Percentiles rank a stretch among this genome's conserved stretches.
phyloP scores from a whole-genome alignment of 768 basidiomycete genomes.

The Tephrocybe sp. region DNA sequence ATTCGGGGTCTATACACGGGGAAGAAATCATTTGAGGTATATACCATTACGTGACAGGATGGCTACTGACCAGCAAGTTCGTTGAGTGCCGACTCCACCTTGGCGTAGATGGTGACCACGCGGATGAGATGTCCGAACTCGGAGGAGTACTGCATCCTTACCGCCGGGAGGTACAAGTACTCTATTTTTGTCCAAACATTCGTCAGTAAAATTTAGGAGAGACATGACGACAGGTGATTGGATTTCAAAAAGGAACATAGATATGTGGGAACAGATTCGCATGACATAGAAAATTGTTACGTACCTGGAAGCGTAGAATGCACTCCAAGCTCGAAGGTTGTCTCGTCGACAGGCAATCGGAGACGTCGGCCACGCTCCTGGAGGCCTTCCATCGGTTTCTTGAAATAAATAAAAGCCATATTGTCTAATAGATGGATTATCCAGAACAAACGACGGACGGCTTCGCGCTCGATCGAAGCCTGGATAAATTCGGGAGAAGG shows the following conservation, averaged over 20 bases:
- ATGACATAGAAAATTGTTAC: constrained; percentile 18
- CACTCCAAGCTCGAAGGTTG: constrained; percentile 72
- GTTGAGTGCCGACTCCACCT: constrained; percentile 56
- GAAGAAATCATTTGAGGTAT: neutral
- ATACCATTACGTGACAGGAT: constrained; percentile 10
- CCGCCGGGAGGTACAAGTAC: constrained; percentile 63
- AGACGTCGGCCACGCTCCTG: constrained; percentile 50
- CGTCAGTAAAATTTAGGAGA: constrained; percentile 11
- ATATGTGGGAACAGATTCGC: neutral
- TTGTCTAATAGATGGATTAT: constrained; percentile 63
- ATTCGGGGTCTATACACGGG: constrained; percentile 32
- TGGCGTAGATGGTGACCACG: constrained; percentile 59
- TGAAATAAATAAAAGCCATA: constrained; percentile 43
- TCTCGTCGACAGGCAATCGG: constrained; percentile 77
- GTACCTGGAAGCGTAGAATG: constrained; percentile 53
- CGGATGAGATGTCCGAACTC: constrained; percentile 79
- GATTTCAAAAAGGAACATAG: constrained; percentile 5
- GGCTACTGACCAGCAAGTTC: constrained; percentile 42
- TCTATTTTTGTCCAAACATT: constrained; percentile 43
- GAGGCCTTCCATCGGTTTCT: constrained; percentile 37
- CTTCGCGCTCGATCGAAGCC: constrained; percentile 68
- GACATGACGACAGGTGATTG: constrained; percentile 1
- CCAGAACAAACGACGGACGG: constrained; percentile 81
- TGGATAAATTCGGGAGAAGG: constrained; percentile 60
- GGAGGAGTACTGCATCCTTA: constrained; percentile 58